These are phyloP conservation scores for Solanum habrochaites DNA, from an alignment of 257 asterid species.

Conservation along the genomic window DNA sequence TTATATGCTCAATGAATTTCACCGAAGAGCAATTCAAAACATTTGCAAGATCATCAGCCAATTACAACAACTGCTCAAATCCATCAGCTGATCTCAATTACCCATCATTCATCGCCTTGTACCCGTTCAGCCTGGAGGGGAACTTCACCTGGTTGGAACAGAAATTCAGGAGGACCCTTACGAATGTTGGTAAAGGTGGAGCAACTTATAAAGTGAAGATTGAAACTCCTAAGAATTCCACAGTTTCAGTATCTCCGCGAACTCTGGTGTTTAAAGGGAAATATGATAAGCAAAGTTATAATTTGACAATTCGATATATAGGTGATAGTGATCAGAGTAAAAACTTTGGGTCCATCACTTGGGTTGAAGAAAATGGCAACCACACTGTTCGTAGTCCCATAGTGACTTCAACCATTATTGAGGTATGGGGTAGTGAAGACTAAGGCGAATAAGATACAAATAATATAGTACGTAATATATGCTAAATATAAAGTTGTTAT, in stretches of 20 bases:
- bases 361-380: conserved; percentile 13
- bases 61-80: too few relatives aligned
- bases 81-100: too few relatives aligned
- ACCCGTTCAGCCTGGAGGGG: not conserved
- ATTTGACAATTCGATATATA: not conserved
- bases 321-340: not conserved
- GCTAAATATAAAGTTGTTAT: not conserved
- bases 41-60: too few relatives aligned
- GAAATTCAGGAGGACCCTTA: not conserved
- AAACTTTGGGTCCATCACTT: not conserved
- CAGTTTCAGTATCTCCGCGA: not conserved
- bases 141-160: not conserved
- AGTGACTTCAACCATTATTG: not conserved
- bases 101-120: not conserved
- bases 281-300: not conserved
- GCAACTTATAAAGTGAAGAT: not conserved
- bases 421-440: not conserved
- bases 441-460: too few relatives aligned
- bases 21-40: too few relatives aligned
- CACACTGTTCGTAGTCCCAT: conserved; percentile 33
- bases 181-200: not conserved
- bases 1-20: too few relatives aligned
- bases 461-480: not conserved
- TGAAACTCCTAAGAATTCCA: not conserved
- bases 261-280: not conserved